Conservation (phyloP, 2,329 filamentous ascomycete species). For the Xylariaceae sp. region DNA sequence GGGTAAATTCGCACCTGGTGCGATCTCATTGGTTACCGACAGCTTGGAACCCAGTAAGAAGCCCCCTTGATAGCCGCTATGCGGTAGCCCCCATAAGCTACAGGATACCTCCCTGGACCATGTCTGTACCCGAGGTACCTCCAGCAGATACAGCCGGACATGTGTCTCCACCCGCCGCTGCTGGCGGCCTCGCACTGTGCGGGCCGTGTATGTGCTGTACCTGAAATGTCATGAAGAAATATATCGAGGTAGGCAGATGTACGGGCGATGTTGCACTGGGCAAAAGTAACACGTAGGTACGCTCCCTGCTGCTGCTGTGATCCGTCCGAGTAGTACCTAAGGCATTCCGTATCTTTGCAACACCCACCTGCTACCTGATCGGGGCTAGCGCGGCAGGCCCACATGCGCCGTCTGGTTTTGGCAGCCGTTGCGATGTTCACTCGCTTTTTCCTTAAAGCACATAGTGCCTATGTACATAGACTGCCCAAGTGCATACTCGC, state of each 20-base stretch:
- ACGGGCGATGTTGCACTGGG: not conserved
- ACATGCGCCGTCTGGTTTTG: not conserved
- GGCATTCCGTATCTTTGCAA: not conserved
- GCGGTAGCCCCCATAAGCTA: slow-evolving; percentile 1
- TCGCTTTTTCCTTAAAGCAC: not conserved
- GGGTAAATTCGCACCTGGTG: not conserved
- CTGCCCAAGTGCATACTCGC: not conserved
- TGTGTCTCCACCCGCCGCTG: not conserved
- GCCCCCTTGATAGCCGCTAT: slow-evolving; percentile 11
- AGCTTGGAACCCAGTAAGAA: slow-evolving; percentile 20
- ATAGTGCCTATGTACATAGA: not conserved
- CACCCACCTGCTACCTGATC: not conserved
- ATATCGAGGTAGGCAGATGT: not conserved
- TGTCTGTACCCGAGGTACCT: not conserved
- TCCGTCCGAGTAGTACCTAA: not conserved
- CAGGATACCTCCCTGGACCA: not conserved
- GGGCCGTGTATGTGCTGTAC: not conserved
- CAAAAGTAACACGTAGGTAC: not conserved
- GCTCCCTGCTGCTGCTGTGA: not conserved
- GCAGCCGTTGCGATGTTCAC: not conserved
- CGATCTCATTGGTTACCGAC: slow-evolving; percentile 28
- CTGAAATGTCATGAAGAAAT: not conserved
- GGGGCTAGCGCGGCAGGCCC: not conserved
- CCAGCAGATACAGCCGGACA: not conserved
- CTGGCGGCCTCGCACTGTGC: slow-evolving; percentile 10